These are phyloP conservation scores for Fusarium sp. DNA, from an alignment of 2,329 filamentous ascomycete genomes.

Conservation along the genomic window DNA sequence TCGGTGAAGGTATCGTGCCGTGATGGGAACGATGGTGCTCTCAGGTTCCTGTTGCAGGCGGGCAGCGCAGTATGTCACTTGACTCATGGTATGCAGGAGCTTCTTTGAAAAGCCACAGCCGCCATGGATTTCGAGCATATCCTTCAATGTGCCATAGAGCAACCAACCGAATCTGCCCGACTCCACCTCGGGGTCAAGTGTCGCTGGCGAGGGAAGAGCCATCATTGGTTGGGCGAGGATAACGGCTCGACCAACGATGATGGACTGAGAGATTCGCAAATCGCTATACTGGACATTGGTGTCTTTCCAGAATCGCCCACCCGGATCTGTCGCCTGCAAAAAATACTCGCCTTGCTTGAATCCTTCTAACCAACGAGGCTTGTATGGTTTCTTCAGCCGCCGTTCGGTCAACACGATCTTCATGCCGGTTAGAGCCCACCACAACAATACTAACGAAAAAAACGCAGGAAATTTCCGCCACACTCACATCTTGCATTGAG, in stretches of 20 bases:
- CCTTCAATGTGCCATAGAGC: slow-evolving; percentile 50
- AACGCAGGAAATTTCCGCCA: neutral
- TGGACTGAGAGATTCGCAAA: slow-evolving; percentile 52
- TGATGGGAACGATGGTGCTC: slow-evolving; percentile 48
- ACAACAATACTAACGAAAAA: neutral
- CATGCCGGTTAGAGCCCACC: neutral
- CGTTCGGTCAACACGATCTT: slow-evolving; percentile 54
- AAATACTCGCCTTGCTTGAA: slow-evolving; percentile 52
- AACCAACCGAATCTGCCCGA: slow-evolving; percentile 54
- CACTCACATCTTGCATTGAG: slow-evolving; percentile 55
- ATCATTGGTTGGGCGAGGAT: slow-evolving; percentile 56
- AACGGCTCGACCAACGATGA: slow-evolving; percentile 54
- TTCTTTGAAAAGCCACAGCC: slow-evolving; percentile 57
- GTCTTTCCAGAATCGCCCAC: slow-evolving; percentile 51
- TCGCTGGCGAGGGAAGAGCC: slow-evolving; percentile 43
- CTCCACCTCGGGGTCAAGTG: slow-evolving; percentile 46
- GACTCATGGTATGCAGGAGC: slow-evolving; percentile 52
- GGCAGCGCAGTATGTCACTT: slow-evolving; percentile 53
- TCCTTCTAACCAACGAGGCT: slow-evolving; percentile 54
- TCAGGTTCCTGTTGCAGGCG: slow-evolving; percentile 50
- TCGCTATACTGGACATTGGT: slow-evolving; percentile 50
- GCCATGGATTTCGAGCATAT: slow-evolving; percentile 55
- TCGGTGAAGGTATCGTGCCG: slow-evolving; percentile 42
- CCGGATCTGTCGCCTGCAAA: slow-evolving; percentile 51
- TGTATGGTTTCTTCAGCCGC: slow-evolving; percentile 47